Percentiles rank a stretch among this genome's conserved stretches.
Evolutionary conservation across 345 rosid genomes (phyloP).

Genomic region (Populus ilicifolia): DNA sequence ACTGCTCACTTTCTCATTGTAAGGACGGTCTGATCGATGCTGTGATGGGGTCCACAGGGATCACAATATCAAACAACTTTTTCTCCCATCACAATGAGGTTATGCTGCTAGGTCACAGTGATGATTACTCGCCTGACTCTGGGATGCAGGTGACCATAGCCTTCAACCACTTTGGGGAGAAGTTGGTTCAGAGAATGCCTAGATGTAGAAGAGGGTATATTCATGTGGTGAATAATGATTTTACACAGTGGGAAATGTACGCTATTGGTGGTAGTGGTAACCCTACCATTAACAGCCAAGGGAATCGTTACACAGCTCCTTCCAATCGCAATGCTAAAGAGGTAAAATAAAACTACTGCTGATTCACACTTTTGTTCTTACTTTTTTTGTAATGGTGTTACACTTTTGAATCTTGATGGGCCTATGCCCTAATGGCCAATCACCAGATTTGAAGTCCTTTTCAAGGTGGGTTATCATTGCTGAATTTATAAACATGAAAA

Average conservation of each 20-base stretch:
- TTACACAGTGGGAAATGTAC: constrained; percentile 95
- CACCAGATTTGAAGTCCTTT: no score
- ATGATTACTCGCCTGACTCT: constrained; percentile 71
- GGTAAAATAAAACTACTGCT: constrained; percentile 33
- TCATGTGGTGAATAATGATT: constrained; percentile 93
- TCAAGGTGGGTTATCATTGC: no score
- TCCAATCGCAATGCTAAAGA: constrained; percentile 70
- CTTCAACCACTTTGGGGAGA: constrained; percentile 88
- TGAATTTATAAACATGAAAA: no score
- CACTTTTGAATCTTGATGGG: no score
- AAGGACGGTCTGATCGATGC: constrained; percentile 94
- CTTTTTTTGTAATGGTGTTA: neutral
- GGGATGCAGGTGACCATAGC: constrained; percentile 98
- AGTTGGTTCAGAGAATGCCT: constrained; percentile 90
- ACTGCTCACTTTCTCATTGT: constrained; percentile 85
- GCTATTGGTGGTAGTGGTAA: constrained; percentile 96
- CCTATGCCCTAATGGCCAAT: no score
- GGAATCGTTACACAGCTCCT: constrained; percentile 91
- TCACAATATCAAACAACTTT: constrained; percentile 86
- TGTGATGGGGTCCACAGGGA: constrained; percentile 88
- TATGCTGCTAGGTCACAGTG: constrained; percentile 94
- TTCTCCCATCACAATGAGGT: constrained; percentile 97
- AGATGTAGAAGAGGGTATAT: constrained; percentile 87
- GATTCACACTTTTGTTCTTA: neutral
- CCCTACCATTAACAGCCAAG: constrained; percentile 95